Evolutionary conservation across 2,329 filamentous ascomycete genomes (phyloP), one percentile per base, ranked within the genome.

Genomic region (Neofusicoccum umdonicola): DNA sequence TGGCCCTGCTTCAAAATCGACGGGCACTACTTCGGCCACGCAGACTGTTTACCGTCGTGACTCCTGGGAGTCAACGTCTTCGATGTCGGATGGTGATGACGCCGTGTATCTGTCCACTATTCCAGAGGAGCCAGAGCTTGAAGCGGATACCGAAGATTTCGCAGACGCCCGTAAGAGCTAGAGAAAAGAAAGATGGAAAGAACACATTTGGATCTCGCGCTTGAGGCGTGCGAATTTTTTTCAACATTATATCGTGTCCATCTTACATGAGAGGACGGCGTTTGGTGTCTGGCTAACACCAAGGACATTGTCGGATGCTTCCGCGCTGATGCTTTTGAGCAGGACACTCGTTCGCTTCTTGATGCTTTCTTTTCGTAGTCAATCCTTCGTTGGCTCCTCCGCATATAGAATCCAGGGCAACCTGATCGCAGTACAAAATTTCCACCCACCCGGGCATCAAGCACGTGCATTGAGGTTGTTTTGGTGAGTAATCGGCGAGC

Each of bases 51-150:
- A 22, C n/a, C 42, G 54, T 15, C 13, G 22, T 11, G 56, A 47
- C n/a, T 60, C 19, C 2, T 60, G 41, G 56, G 56, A 37, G 31
- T 60, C 27, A 5, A 19, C 39, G 12, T 31, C 54, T 7, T 58
- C 54, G 31, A 5, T 19, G 3, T 47, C 56, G n/a, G 56, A 44
- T 2, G 13, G 39, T 7, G 56, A 47, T n/a, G 56, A 47, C 37
- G 12, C 56, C 22, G 27, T 47, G n/a, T 44, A 60, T 27, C 56
- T 60, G n/a, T 47, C 56, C 6, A 60, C 56, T 1, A 60, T 60
- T n/a, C 31, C 17, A 7, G 56, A 60, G 7, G 42, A 60, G 11
- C 41, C 42, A 31, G 56, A 60, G n/a, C 5, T 60, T 19, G 56
- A 45, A 3, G 56, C 41, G 12, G 31, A 47, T 13, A 35, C 35